Evolutionary conservation across 306 rosid genomes (phyloP).

Genomic region (Pyrus pyrifolia): DNA sequence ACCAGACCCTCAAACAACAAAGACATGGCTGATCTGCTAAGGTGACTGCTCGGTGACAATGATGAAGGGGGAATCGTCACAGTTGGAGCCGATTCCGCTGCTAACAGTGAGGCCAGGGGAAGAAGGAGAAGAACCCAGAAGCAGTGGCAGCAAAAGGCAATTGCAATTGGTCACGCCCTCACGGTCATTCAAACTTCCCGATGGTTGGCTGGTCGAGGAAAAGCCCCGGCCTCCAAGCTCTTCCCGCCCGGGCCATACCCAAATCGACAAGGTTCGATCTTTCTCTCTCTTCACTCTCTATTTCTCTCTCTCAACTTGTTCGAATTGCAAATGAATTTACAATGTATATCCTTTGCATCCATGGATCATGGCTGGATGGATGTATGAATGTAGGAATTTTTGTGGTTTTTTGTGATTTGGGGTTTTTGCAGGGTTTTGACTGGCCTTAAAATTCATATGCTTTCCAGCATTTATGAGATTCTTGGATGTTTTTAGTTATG

Average conservation of each 20-base stretch:
- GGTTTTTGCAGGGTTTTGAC: not conserved
- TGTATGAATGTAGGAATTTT: not conserved
- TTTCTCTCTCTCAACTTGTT: not conserved
- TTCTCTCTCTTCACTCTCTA: not conserved
- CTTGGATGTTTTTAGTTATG: not conserved
- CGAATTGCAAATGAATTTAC: not conserved
- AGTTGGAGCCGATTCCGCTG: conserved; percentile 11
- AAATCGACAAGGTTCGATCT: conserved; percentile 30
- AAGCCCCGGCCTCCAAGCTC: conserved; percentile 18
- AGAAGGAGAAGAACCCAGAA: not conserved
- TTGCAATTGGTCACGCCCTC: conserved; percentile 15
- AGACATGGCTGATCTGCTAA: not conserved
- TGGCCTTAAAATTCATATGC: not conserved
- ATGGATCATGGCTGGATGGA: not conserved
- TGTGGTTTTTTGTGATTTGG: not conserved
- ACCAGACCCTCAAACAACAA: not conserved
- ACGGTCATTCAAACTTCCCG: conserved; percentile 31
- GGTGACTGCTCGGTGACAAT: not conserved
- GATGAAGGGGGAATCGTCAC: conserved; percentile 2
- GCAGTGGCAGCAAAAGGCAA: not conserved
- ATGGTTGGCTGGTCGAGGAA: conserved; percentile 41
- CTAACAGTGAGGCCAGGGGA: not conserved
- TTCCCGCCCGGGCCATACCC: not conserved
- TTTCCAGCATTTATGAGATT: not conserved
- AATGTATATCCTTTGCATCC: conserved; percentile 8